Base-by-base conservation (phyloP, 1,284 basidiomycete genomes). In the Tylopilus orsonianus region DNA sequence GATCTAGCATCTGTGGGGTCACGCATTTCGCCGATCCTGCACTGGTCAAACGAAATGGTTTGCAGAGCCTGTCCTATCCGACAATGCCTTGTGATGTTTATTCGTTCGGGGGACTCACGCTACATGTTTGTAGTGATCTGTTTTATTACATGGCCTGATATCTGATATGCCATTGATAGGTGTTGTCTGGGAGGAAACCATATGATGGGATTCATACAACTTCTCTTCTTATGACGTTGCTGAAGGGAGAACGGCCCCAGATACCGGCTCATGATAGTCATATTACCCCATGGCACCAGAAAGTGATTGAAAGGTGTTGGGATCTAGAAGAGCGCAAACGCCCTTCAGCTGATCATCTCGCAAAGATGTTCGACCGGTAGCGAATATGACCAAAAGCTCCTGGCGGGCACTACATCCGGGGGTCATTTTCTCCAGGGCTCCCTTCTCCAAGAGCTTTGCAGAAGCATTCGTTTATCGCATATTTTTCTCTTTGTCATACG, bases 11-110 rank as follows among this genome's bases (percentile, higher is more conserved):
- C 7, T 60, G 60, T 26, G 71, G 69, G 9, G 49, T 50, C 13
- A 41, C 69, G 12, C 61, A 64, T 19, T 74, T 69, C 56, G 59
- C 67, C 22, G 73, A 73, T 35, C 71, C 69, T 0, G 67, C 69
- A 23, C 53, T 72, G 3, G 61, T 64, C 30, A 36, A 40, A 12
- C 38, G 38, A 19, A 50, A 41, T 18, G 8, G 7, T 10, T 45
- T 16, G 7, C 41, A 22, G 14, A 49, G 26, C 1, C 34, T 52
- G 8, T 23, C 34, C 32, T 47, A 56, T 41, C 64, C 66, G 16
- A 65, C 57, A 19, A 34, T 44, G 4, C 48, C 61, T 3, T 60
- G 64, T 36, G 67, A 65, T 32, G 51, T 69, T 13, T 69, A 69
- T 33, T 65, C 63, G 2, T 68, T 68, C 13, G 67, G 67, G 13